Conservation (phyloP, 768 basidiomycete species). For the Sporobolomyces roseus region DNA sequence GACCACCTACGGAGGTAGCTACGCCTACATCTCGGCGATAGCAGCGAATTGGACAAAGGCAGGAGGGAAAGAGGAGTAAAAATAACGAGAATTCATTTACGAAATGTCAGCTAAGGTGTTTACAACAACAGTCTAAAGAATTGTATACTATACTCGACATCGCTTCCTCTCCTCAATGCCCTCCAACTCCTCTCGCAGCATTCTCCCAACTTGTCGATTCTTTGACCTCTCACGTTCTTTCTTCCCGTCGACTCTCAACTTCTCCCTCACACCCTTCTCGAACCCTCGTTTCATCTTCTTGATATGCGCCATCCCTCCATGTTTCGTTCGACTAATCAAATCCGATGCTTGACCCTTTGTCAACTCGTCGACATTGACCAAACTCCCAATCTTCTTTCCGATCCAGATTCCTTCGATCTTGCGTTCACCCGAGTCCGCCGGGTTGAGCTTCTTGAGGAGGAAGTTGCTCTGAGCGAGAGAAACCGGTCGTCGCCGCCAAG, state of each 20-base stretch:
- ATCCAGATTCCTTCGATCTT: slow-evolving; percentile 30
- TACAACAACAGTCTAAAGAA: background rate
- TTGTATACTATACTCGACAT: background rate
- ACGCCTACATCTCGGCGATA: no score
- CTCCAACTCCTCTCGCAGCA: slow-evolving; percentile 6
- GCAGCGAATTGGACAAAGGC: no score
- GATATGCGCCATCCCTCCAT: slow-evolving; percentile 55
- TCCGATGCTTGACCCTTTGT: slow-evolving; percentile 77
- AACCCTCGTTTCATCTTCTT: background rate
- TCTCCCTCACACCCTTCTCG: background rate
- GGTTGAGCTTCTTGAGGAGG: slow-evolving; percentile 7
- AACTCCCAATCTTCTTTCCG: slow-evolving; percentile 45
- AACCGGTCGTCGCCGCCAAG: slow-evolving; percentile 46
- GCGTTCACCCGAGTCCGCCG: no score
- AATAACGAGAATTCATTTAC: no score
- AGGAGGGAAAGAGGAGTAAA: no score
- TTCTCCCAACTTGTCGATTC: no score
- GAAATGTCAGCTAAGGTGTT: no score
- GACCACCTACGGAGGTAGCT: no score
- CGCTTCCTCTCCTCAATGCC: background rate
- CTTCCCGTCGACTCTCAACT: background rate
- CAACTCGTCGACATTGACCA: slow-evolving; percentile 50
- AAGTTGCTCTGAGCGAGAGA: background rate
- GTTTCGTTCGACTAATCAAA: slow-evolving; percentile 70
- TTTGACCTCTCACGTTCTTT: background rate